A percentile compares a stretch with the other conserved stretches of the same genome.
These are phyloP conservation scores for Catharanthus roseus DNA, from an alignment of 257 asterid genomes.

Conservation along the genomic window DNA sequence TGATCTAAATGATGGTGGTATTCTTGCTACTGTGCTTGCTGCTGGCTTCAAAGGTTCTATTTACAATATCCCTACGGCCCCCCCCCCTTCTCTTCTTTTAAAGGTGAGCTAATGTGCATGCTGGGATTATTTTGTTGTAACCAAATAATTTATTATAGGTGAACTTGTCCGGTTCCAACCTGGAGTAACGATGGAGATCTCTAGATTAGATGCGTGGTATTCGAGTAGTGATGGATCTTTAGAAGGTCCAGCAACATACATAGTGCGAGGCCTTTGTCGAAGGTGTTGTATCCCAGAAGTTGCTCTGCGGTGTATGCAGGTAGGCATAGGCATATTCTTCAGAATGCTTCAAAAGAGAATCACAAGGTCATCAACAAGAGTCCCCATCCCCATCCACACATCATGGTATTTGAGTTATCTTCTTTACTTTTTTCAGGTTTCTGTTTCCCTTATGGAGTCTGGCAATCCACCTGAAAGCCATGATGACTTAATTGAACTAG, in stretches of 20 bases:
- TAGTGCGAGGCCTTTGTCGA: constrained; percentile 94
- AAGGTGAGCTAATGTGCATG: not conserved
- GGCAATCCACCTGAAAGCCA: constrained; percentile 65
- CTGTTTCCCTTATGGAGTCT: constrained; percentile 65
- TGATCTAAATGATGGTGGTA: constrained; percentile 78
- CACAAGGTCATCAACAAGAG: not conserved
- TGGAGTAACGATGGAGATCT: constrained; percentile 90
- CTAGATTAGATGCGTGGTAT: constrained; percentile 91
- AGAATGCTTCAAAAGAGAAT: not conserved
- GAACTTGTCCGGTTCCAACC: constrained; percentile 88
- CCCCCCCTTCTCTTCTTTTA: no score
- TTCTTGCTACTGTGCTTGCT: constrained; percentile 70
- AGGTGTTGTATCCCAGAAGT: constrained; percentile 93
- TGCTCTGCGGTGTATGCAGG: constrained; percentile 95
- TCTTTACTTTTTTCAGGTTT: constrained; percentile 46
- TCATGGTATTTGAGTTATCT: constrained; percentile 1
- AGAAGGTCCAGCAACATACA: constrained; percentile 75
- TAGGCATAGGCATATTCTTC: constrained; percentile 28
- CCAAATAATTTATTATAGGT: constrained; percentile 36
- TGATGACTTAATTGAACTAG: constrained; percentile 67
- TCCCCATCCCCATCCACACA: not conserved
- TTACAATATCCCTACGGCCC: no score
- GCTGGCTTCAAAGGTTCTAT: constrained; percentile 88
- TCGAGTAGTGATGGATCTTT: constrained; percentile 67
- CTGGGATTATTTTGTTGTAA: constrained; percentile 2